Percentiles rank a stretch among this genome's conserved stretches.
These are phyloP conservation scores for Fusarium dlaminii DNA, from an alignment of 2,329 filamentous ascomycete species.

Conservation along the genomic window DNA sequence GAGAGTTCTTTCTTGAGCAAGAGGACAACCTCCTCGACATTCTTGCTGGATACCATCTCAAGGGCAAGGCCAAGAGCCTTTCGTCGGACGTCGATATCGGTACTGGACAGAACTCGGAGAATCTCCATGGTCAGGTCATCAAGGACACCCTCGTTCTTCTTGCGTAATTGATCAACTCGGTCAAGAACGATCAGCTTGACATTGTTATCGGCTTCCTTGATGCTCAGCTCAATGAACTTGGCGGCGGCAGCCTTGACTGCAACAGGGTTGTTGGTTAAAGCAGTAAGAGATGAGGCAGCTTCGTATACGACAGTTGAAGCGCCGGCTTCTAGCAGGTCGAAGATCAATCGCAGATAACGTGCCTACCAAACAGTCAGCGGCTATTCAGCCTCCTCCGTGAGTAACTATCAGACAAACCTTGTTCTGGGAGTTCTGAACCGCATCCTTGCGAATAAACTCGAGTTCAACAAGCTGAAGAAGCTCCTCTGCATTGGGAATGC, in stretches of 20 bases:
- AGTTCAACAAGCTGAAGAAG: slow-evolving; percentile 92
- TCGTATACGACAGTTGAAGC: slow-evolving; percentile 97
- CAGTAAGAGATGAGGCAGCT: slow-evolving; percentile 92
- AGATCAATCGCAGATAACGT: slow-evolving; percentile 91
- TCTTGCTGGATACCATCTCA: slow-evolving; percentile 99
- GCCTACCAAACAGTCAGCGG: slow-evolving; percentile 63
- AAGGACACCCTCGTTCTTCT: slow-evolving; percentile 88
- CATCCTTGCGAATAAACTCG: slow-evolving; percentile 98
- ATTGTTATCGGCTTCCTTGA: slow-evolving; percentile 98
- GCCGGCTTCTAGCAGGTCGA: slow-evolving; percentile 92
- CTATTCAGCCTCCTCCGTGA: slow-evolving; percentile 11
- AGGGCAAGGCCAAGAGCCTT: slow-evolving; percentile 91
- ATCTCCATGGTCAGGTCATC: slow-evolving; percentile 98
- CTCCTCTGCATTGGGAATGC: slow-evolving; percentile 93
- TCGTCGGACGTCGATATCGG: slow-evolving; percentile 93
- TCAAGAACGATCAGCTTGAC: slow-evolving; percentile 98
- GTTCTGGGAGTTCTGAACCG: slow-evolving; percentile 92
- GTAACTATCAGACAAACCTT: slow-evolving; percentile 68
- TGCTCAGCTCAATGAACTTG: slow-evolving; percentile 96
- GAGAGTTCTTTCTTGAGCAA: slow-evolving; percentile 96
- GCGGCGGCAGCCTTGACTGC: slow-evolving; percentile 95
- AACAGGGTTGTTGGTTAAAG: slow-evolving; percentile 94
- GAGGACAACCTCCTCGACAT: slow-evolving; percentile 96
- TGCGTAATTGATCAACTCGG: slow-evolving; percentile 86
- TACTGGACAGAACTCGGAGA: slow-evolving; percentile 90